Percentiles rank a stretch among this genome's conserved stretches.
phyloP scores from a whole-genome alignment of 1,139 yeast genomes.

The Pichia sp. region DNA sequence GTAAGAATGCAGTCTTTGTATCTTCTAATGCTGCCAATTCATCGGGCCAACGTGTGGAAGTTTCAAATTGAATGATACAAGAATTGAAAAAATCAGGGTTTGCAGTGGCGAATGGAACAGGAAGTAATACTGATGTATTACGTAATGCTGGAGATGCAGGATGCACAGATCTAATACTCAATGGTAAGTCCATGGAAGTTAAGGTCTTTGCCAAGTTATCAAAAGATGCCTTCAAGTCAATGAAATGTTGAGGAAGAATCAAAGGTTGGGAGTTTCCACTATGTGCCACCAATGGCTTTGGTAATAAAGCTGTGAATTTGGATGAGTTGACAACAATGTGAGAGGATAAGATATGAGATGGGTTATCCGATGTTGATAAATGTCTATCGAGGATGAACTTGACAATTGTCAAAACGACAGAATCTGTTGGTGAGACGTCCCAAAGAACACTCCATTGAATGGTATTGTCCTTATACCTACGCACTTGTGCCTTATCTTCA shows the following conservation, averaged over 20 bases:
- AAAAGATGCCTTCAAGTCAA: slow-evolving; percentile 54
- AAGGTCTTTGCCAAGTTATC: slow-evolving; percentile 55
- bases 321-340: slow-evolving; percentile 36
- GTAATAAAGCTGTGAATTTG: slow-evolving; percentile 45
- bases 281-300: slow-evolving; percentile 50
- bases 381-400: slow-evolving; percentile 60
- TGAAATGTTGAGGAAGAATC: slow-evolving; percentile 42
- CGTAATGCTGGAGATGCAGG: slow-evolving; percentile 72
- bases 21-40: slow-evolving; percentile 78
- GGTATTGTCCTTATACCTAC: slow-evolving; percentile 87
- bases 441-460: slow-evolving; percentile 89
- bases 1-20: slow-evolving; percentile 81
- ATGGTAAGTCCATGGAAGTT: slow-evolving; percentile 50
- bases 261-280: slow-evolving; percentile 47
- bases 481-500: slow-evolving; percentile 59
- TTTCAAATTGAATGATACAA: slow-evolving; percentile 77
- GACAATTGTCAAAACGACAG: slow-evolving; percentile 61
- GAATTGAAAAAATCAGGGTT: slow-evolving; percentile 80
- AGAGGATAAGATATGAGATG: slow-evolving; percentile 33
- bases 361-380: slow-evolving; percentile 26
- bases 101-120: slow-evolving; percentile 74
- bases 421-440: slow-evolving; percentile 45
- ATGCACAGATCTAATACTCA: slow-evolving; percentile 59
- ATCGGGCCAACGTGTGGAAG: slow-evolving; percentile 94
- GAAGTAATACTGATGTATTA: slow-evolving; percentile 66